Base-by-base conservation (phyloP, 805 yeast species). In the Ogataea siamensis region DNA sequence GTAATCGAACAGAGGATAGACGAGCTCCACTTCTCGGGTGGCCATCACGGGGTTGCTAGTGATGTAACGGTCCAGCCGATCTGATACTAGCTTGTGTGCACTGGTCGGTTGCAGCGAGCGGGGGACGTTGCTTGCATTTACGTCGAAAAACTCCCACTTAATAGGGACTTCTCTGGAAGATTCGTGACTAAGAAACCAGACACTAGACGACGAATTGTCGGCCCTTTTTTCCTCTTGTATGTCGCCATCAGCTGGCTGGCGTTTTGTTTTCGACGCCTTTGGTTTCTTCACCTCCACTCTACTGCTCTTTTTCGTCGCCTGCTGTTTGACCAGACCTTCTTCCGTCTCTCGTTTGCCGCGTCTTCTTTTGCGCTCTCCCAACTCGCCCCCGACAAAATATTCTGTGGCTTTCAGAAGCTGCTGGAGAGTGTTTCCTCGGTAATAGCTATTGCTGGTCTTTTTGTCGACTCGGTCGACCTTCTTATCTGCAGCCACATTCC, bases 1-100 rank as follows among this genome's bases (percentile, higher is more conserved):
- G 43, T 76, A 72, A 28, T 65, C 61, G 1, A 80, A 77, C 50
- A 54, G 70, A 40, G 67, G 67, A 19, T 61, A 60, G 5, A 59
- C 53, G 10, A 64, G 49, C 3, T 50, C 34, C 16, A 65, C 50
- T 23, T 45, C 53, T n/a, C 54, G 52, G 1, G 49, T 42, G 28
- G 43, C 49, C 20, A 54, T 54, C 13, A 56, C 48, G 14, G 51
- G 53, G 40, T 59, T 57, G 27, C 57, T 58, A 9, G 47, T 44
- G 25, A 54, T 55, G 40, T 63, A 64, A 13, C 47, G 40, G 17
- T 52, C 51, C 5, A 43, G 39, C 9, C 47, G 34, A 17, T 27
- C 42, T 3, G 43, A 32, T 10, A 58, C 56, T 5, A 54, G 29
- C 12, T 49, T 41, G 13, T 47, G 35, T 2, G 49, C 61, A 27